Percentiles rank a stretch among this genome's conserved stretches.
These are phyloP conservation scores for Nadsonia fulvescens DNA, from an alignment of 805 yeast genomes.

Conservation along the genomic window DNA sequence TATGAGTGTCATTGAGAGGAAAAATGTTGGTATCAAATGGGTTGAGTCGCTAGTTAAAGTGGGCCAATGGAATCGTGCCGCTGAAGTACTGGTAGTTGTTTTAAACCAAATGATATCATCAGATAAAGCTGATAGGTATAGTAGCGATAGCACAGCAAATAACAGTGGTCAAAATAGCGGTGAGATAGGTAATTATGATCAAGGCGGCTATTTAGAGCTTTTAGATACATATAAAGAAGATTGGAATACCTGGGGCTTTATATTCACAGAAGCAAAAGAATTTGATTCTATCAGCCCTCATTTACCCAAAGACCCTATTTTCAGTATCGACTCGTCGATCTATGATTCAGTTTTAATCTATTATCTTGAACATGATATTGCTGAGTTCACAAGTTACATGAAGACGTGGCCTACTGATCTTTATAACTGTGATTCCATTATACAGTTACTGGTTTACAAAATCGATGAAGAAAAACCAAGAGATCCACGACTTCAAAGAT, in stretches of 20 bases:
- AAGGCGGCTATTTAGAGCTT: too few relatives aligned
- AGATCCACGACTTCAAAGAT: conserved; percentile 8
- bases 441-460: conserved; percentile 28
- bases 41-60: conserved; percentile 18
- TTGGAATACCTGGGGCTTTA: conserved; percentile 51
- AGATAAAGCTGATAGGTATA: conserved; percentile 9
- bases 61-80: conserved; percentile 39
- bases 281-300: conserved; percentile 28
- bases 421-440: conserved; percentile 29
- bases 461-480: conserved; percentile 18
- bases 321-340: conserved; percentile 19
- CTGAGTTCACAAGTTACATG: conserved; percentile 26
- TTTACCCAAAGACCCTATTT: conserved; percentile 33
- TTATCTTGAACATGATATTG: conserved; percentile 24
- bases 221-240: conserved; percentile 15
- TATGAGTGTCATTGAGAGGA: conserved; percentile 30
- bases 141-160: too few relatives aligned
- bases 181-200: too few relatives aligned
- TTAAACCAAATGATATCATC: conserved; percentile 16
- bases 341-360: conserved; percentile 32
- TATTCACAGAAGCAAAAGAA: conserved; percentile 31
- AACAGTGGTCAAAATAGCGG: too few relatives aligned
- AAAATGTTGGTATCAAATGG: conserved; percentile 43
- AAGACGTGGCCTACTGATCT: conserved; percentile 39
- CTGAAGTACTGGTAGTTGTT: conserved; percentile 27